These are phyloP conservation scores for Candida verbasci DNA, from an alignment of 805 yeast genomes.

Conservation along the genomic window DNA sequence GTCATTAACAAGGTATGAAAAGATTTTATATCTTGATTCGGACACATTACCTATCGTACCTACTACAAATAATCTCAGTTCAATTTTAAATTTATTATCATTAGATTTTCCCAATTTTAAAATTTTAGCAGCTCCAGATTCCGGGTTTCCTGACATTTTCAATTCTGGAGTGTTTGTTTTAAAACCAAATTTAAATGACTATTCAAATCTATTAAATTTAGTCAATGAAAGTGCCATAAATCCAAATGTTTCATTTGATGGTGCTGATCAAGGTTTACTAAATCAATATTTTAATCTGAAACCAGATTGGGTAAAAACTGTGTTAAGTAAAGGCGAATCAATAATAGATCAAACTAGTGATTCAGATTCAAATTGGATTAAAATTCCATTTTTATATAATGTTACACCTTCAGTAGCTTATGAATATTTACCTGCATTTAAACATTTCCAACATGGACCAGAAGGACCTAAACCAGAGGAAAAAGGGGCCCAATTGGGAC, in stretches of 20 bases:
- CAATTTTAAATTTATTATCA: constrained; percentile 26
- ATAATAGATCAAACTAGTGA: constrained; percentile 2
- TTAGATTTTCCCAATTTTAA: constrained; percentile 18
- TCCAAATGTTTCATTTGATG: constrained; percentile 55
- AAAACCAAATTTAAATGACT: constrained; percentile 46
- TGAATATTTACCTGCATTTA: constrained; percentile 69
- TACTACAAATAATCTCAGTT: constrained; percentile 11
- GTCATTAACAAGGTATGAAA: constrained; percentile 42
- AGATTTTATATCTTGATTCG: constrained; percentile 57
- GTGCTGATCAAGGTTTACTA: constrained; percentile 88
- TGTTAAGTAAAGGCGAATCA: constrained; percentile 4
- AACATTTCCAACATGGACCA: constrained; percentile 34
- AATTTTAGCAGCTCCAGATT: constrained; percentile 64
- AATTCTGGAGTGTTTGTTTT: constrained; percentile 72
- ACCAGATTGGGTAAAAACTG: constrained; percentile 34
- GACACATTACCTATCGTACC: constrained; percentile 52
- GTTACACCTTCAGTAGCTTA: constrained; percentile 67
- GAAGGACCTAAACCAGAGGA: constrained; percentile 1
- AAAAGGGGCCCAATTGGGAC: not conserved
- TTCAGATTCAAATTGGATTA: constrained; percentile 48
- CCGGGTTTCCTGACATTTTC: constrained; percentile 91
- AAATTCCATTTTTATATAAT: constrained; percentile 76
- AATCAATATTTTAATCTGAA: constrained; percentile 62
- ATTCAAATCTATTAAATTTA: constrained; percentile 32
- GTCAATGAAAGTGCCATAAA: constrained; percentile 14